Percentiles rank a stretch among this genome's conserved stretches.
Conservation (phyloP, 1,139 yeast species). For the Sugiyamaella japonica region DNA sequence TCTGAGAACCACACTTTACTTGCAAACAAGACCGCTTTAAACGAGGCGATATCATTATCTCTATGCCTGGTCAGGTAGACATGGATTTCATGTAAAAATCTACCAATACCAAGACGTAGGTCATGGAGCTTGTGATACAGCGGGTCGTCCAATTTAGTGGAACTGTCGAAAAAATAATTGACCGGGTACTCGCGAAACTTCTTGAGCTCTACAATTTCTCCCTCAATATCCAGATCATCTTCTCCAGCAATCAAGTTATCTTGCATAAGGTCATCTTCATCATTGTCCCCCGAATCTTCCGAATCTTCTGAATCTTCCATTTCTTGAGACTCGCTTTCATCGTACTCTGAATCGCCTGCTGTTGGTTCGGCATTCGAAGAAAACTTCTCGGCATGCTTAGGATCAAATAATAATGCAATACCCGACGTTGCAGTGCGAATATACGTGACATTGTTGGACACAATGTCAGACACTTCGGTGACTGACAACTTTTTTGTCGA, state of each 20-base stretch:
- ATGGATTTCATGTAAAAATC: slow-evolving; percentile 61
- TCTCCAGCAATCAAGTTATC: slow-evolving; percentile 42
- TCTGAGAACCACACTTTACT: slow-evolving; percentile 82
- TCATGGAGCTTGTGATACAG: slow-evolving; percentile 62
- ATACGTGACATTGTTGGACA: slow-evolving; percentile 57
- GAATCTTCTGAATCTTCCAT: slow-evolving; percentile 42
- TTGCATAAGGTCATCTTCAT: slow-evolving; percentile 28
- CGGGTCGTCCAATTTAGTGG: slow-evolving; percentile 39
- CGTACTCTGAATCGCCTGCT: slow-evolving; percentile 25
- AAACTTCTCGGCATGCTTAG: slow-evolving; percentile 37
- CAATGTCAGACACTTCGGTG: slow-evolving; percentile 36
- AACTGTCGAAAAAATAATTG: slow-evolving; percentile 50
- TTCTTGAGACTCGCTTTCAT: slow-evolving; percentile 36
- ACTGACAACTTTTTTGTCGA: slow-evolving; percentile 24
- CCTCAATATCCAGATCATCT: slow-evolving; percentile 44
- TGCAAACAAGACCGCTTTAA: slow-evolving; percentile 64
- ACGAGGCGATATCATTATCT: slow-evolving; percentile 68
- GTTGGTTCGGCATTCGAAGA: slow-evolving; percentile 8
- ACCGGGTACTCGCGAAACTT: slow-evolving; percentile 41
- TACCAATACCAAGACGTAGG: slow-evolving; percentile 63
- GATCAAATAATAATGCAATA: slow-evolving; percentile 72
- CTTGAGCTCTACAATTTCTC: slow-evolving; percentile 35
- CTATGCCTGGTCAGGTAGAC: slow-evolving; percentile 51
- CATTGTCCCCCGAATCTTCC: slow-evolving; percentile 28
- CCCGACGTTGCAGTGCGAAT: slow-evolving; percentile 70